Evolutionary conservation across 371 early-diverging fungal genomes (phyloP).

Genomic region (Vairimorpha apis): DNA sequence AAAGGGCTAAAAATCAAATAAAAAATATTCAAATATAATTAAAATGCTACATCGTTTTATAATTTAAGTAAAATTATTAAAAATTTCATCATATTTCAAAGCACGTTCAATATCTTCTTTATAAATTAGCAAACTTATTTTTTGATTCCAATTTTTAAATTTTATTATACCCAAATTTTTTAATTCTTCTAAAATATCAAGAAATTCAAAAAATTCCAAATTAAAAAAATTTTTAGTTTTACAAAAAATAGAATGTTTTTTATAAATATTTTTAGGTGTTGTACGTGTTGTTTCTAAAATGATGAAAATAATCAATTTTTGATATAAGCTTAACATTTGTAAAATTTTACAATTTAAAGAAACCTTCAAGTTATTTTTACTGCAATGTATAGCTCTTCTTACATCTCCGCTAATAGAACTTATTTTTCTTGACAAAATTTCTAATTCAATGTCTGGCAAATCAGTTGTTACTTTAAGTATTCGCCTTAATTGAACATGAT

Average conservation of each 20-base stretch:
- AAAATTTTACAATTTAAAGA: conserved; percentile 13
- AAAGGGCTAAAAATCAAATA: background rate
- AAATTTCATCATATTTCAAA: conserved; percentile 24
- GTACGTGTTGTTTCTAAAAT: conserved; percentile 19
- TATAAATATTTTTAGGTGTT: conserved; percentile 25
- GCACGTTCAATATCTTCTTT: conserved; percentile 36
- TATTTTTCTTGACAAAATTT: conserved; percentile 82
- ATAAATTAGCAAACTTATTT: conserved; percentile 12
- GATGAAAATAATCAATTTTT: conserved; percentile 29
- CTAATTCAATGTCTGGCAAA: conserved; percentile 62
- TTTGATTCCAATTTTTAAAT: conserved; percentile 39
- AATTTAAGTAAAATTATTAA: background rate
- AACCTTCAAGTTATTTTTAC: background rate
- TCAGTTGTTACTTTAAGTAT: conserved; percentile 29
- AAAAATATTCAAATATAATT: background rate
- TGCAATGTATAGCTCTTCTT: conserved; percentile 82
- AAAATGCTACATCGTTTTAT: no score
- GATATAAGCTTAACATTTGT: conserved; percentile 33
- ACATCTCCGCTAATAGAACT: conserved; percentile 90
- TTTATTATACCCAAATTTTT: conserved; percentile 33
- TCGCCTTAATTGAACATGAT: conserved; percentile 16
- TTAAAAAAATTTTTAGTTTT: conserved; percentile 16
- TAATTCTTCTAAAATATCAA: conserved; percentile 36
- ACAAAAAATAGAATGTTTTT: conserved; percentile 29
- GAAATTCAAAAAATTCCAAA: conserved; percentile 54